These are phyloP conservation scores for Tetrapyrgos nigripes DNA, from an alignment of 1,284 basidiomycete species.

Conservation along the genomic window DNA sequence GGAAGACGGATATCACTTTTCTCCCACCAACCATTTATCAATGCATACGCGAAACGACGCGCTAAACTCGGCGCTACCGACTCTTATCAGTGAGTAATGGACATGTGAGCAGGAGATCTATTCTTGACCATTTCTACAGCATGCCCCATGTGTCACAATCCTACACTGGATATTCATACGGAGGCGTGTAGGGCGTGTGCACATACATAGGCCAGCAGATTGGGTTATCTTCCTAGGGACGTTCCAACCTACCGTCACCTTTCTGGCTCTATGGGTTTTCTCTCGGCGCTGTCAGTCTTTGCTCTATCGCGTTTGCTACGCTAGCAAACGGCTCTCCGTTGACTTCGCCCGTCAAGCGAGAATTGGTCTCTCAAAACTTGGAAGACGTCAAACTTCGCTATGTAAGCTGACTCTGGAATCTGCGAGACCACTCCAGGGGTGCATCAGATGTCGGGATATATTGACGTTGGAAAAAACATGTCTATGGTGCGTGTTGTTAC, in stretches of 20 bases:
- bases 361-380: constrained; percentile 34
- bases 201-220: too few relatives aligned
- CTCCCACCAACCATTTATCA: too few relatives aligned
- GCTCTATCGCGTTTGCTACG: neutral
- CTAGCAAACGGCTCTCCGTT: neutral
- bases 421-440: constrained; percentile 78
- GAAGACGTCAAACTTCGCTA: constrained; percentile 50
- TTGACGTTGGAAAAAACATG: constrained; percentile 66
- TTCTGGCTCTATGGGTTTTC: neutral
- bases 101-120: too few relatives aligned
- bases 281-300: neutral
- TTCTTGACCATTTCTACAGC: too few relatives aligned
- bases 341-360: neutral
- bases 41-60: too few relatives aligned
- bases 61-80: too few relatives aligned
- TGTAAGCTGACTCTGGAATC: constrained; percentile 68
- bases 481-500: constrained; percentile 53
- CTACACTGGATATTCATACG: too few relatives aligned
- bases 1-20: too few relatives aligned
- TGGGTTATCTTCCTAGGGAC: constrained; percentile 16
- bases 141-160: too few relatives aligned
- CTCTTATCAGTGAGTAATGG: too few relatives aligned
- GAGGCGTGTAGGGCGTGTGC: too few relatives aligned
- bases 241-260: neutral
- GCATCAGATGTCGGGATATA: constrained; percentile 71